Evolutionary conservation across 495 filamentous ascomycete species (phyloP).

Genomic region (Talaromyces liani): DNA sequence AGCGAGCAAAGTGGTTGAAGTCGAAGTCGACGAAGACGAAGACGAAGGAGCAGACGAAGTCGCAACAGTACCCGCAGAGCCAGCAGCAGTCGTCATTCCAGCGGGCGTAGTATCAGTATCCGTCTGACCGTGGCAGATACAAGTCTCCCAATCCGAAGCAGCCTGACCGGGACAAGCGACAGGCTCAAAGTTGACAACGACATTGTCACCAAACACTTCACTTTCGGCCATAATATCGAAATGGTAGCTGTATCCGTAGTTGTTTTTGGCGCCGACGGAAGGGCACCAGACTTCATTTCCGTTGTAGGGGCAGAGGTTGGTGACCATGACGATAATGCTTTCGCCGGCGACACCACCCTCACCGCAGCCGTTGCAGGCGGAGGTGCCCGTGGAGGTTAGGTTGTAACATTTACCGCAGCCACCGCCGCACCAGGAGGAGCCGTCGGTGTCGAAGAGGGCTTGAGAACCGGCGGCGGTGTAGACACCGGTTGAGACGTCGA

Average conservation of each 20-base stretch:
- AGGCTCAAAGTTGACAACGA: conserved; percentile 28
- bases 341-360: conserved; percentile 24
- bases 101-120: conserved; percentile 9
- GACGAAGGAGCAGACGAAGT: background rate
- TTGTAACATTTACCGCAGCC: conserved; percentile 35
- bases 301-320: conserved; percentile 31
- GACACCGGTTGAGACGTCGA: conserved; percentile 11
- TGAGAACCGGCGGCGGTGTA: conserved; percentile 27
- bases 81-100: conserved; percentile 4
- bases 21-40: background rate
- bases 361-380: conserved; percentile 23
- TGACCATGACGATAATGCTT: conserved; percentile 34
- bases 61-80: background rate
- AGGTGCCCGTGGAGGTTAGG: conserved; percentile 26
- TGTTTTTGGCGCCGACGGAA: conserved; percentile 19
- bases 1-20: background rate
- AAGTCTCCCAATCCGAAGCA: conserved; percentile 15
- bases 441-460: conserved; percentile 21
- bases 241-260: conserved; percentile 33
- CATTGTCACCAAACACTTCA: conserved; percentile 29
- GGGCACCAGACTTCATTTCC: conserved; percentile 35
- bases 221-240: conserved; percentile 35
- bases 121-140: conserved; percentile 14
- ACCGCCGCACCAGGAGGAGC: conserved; percentile 26
- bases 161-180: conserved; percentile 22